Evolutionary conservation across 306 rosid genomes (phyloP), one percentile per base, ranked within the genome.

Genomic region (Prunus mongolica): DNA sequence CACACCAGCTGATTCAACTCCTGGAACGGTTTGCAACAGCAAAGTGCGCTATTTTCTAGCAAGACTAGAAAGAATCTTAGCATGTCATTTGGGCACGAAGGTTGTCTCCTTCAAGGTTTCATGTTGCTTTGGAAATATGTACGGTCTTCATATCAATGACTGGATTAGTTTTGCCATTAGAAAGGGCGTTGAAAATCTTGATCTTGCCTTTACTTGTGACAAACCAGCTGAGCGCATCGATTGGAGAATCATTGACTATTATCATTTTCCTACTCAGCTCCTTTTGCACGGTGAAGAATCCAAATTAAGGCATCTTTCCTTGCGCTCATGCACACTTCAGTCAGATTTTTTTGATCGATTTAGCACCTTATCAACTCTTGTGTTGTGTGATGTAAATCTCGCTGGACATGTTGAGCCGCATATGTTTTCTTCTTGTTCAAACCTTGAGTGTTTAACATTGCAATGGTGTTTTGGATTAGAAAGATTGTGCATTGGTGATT

Each of bases 371-470:
- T 56, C 66, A 2, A 41, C 27, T 58, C 67, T 72, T 57, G 67
- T 58, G 41, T 44, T 58, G 67, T 24, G 27, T 12, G 77, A 60
- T 58, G 68, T 60, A 14, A 11, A 73, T 22, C 34, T 73, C 16
- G 18, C 51, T 58, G 77, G 76, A 57, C 55, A 13, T 14, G 68
- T 44, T 44, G 25, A 60, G 18, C 67, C 45, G 2, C 41, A 7
- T 25, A 22, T 58, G 25, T 73, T 73, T 15, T 58, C 44, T 72
- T 24, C 68, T 44, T 73, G 67, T 73, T 3, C 44, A 16, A 57
- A 58, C 44, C 67, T 57, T 57, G 56, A 72, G 44, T 46, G n/a
- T 72, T 72, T 58, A 64, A 60, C 67, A 73, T 44, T 73, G 76
- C 76, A 15, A 8, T 45, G 67, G 56, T 73, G 76, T 73, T 58